Base-by-base conservation (phyloP, 106 monocot genomes). In the Acorus gramineus region DNA sequence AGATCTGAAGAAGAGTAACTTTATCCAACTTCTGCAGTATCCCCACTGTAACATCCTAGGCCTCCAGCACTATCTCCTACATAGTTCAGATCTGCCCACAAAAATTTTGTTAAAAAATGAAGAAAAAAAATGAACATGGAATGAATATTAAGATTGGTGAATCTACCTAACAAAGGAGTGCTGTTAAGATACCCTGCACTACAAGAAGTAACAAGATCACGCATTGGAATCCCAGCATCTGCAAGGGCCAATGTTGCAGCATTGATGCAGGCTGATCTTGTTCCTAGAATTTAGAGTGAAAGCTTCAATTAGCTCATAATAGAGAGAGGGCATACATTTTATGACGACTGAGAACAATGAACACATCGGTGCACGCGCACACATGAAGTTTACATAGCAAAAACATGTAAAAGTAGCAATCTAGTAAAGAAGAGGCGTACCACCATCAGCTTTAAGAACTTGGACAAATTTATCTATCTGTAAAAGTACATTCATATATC, bases 371-470 rank as follows among this genome's bases (percentile, higher is more conserved):
- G 28, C 28, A 28, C 28, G 28, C 28, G 28, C 28, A 72, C 13
- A 54, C 4, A 43, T 53, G 28, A 11, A 4, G 12, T 53, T 11
- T 8, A 59, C 8, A 60, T 0, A 50, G 7, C 0, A 47, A 44
- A 57, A 28, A 28, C 28, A 46, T 44, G 46, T 55, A 53, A 54
- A 53, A 13, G 52, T 11, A 9, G 52, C 6, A 44, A 52, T 46
- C 8, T 2, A 53, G 3, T 12, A 14, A 54, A 47, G 47, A 47
- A 8, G 49, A n/a, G 42, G 50, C 72, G 57, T 75, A 88, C 93
- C 93, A 52, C 93, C 93, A 83, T 93, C 93, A 81, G 93, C 93
- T 78, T 93, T 88, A 67, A 93, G 88, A 73, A 93, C 93, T 83
- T 93, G 88, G 48, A 93, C 89, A 75, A 78, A 89, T 76, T 88